Evolutionary conservation across 768 basidiomycete genomes (phyloP).

Genomic region (Boletus eberwhitei): DNA sequence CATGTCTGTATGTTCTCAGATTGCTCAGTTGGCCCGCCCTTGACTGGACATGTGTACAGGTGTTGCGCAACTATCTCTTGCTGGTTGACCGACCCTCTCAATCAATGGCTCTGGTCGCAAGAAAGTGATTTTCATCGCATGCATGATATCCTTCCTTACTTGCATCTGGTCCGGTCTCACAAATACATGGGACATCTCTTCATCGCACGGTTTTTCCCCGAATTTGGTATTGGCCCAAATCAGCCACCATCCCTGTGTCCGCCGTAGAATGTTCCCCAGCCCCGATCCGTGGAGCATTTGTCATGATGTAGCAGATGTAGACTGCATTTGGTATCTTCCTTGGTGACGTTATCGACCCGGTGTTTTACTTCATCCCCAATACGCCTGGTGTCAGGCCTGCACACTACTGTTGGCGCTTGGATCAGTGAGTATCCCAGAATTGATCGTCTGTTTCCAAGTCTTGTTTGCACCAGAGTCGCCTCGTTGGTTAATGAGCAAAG

Average conservation of each 20-base stretch:
- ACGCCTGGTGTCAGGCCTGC: constrained; percentile 53
- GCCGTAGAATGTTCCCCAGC: constrained; percentile 80
- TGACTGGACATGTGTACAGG: background rate
- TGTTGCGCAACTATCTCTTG: constrained; percentile 52
- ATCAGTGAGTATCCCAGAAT: constrained; percentile 59
- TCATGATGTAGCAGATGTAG: constrained; percentile 94
- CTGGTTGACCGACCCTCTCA: constrained; percentile 72
- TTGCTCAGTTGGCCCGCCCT: background rate
- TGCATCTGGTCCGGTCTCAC: constrained; percentile 56
- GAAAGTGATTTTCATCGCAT: constrained; percentile 59
- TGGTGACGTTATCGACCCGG: constrained; percentile 65
- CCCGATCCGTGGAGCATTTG: constrained; percentile 79
- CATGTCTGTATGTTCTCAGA: constrained; percentile 40
- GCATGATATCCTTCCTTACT: constrained; percentile 50
- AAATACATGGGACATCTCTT: constrained; percentile 57
- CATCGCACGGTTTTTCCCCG: constrained; percentile 52
- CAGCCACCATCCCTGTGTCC: constrained; percentile 59
- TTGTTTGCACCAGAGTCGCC: constrained; percentile 65
- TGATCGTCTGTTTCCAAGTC: constrained; percentile 42
- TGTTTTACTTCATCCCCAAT: constrained; percentile 52
- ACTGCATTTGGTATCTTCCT: constrained; percentile 83
- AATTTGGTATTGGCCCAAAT: constrained; percentile 50
- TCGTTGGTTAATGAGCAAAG: constrained; percentile 82
- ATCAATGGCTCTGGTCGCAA: constrained; percentile 58
- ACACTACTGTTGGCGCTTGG: constrained; percentile 82